Base-by-base conservation (phyloP, 768 basidiomycete species). In the Vishniacozyma victoriae region DNA sequence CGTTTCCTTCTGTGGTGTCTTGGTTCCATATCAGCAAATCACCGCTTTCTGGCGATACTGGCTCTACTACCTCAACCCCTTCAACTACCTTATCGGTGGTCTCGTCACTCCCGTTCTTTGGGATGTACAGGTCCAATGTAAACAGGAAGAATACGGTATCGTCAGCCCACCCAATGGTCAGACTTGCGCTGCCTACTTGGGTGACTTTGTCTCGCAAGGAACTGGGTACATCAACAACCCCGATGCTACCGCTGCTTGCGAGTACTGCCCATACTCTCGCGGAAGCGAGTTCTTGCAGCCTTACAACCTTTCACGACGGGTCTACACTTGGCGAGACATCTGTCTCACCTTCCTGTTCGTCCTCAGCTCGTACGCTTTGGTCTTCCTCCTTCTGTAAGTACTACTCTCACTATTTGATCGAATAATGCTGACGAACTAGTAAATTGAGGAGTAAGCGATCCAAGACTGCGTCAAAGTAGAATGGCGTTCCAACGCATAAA, bases 51-150 rank as follows among this genome's bases (percentile, higher is more conserved):
- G 62, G 62, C 52, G 61, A 46, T 42, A 31, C 41, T 20, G 20
- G 26, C 27, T 62, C 7, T 64, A 60, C 47, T 61, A 58, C 41
- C 52, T 61, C 50, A 54, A 70, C 50, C 69, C 69, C 2, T 67
- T 68, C 59, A 62, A 61, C 33, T 71, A 62, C 45, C 50, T 68
- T 20, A 59, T 68, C 29, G 67, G 71, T 5, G 69, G 63, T 12
- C 54, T 69, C 14, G 39, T 65, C 18, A 57, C 55, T 33, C 57
- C 58, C 26, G 51, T 59, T 31, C 41, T 70, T n/a, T 61, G 62
- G 57, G 62, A 70, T 55, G 54, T 59, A n/a, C 44, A 55, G 3
- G 66, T 72, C 42, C 50, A 50, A 39, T 72, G 69, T 50, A 41
- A 46, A 11, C 44, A 50, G 18, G 27, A 57, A 11, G 65, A 67